Percentiles rank a stretch among this genome's conserved stretches.
phyloP scores from a whole-genome alignment of 2,329 filamentous ascomycete species.

The Verticillium albo-atrum region DNA sequence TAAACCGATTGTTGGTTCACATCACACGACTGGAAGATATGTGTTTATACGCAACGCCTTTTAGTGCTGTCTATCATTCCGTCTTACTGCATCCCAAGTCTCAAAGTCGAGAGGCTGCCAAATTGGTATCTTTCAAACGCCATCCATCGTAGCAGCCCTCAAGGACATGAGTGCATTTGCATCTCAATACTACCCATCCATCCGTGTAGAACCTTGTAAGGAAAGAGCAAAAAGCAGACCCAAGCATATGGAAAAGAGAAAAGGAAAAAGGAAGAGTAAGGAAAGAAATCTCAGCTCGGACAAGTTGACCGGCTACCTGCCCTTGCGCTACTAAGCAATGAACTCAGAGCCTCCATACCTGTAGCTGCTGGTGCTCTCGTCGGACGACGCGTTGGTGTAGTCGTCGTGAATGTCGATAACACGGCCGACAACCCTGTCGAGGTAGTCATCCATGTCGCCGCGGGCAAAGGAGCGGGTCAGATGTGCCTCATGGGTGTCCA shows the following conservation, averaged over 20 bases:
- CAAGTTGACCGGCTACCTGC: background rate
- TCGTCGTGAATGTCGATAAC: background rate
- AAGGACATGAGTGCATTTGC: background rate
- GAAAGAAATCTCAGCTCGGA: background rate
- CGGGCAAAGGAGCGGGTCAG: background rate
- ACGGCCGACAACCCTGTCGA: background rate
- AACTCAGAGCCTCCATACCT: no score
- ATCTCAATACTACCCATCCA: background rate
- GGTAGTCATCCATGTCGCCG: background rate
- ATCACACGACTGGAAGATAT: no score
- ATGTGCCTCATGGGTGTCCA: background rate
- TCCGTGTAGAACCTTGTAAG: background rate
- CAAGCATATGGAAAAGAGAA: background rate
- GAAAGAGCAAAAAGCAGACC: background rate
- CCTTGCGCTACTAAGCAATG: background rate
- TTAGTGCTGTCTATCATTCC: background rate
- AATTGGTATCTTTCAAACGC: background rate
- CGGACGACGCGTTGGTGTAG: background rate
- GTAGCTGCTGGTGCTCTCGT: background rate
- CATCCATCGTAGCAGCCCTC: background rate
- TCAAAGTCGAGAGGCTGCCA: background rate
- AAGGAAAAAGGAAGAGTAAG: background rate
- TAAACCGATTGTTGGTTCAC: no score
- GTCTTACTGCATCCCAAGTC: background rate
- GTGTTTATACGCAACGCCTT: background rate